Evolutionary conservation across 2,329 filamentous ascomycete species (phyloP).

Genomic region (Pleoardoris graminearum): DNA sequence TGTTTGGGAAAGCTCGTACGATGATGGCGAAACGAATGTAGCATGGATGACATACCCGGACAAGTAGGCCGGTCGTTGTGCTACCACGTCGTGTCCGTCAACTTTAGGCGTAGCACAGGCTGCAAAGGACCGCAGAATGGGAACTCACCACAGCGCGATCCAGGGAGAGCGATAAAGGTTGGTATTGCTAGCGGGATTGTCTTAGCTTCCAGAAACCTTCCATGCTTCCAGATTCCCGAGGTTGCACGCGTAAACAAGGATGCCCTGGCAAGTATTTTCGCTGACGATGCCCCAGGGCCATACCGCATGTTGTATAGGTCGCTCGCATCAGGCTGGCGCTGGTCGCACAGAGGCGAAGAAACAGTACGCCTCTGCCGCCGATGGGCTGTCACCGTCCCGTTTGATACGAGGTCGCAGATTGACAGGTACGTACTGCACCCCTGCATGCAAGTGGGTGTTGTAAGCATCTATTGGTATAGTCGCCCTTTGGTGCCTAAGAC

Average conservation of each 20-base stretch:
- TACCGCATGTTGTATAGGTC: slow-evolving; percentile 3
- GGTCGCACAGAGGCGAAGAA: slow-evolving; percentile 19
- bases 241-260: slow-evolving; percentile 1
- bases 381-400: slow-evolving; percentile 4
- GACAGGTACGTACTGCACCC: not conserved
- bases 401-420: no score
- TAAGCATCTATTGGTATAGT: not conserved
- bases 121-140: not conserved
- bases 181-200: not conserved
- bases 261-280: slow-evolving; percentile 1
- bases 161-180: not conserved
- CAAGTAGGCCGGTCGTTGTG: not conserved
- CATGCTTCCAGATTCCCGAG: slow-evolving; percentile 4
- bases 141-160: no score
- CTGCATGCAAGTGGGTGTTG: not conserved
- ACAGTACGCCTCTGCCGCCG: not conserved
- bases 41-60: not conserved
- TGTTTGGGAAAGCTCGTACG: not conserved
- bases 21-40: slow-evolving; percentile 1
- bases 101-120: not conserved
- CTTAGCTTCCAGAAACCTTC: slow-evolving; percentile 9
- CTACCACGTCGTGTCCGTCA: not conserved
- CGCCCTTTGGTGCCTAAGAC: not conserved
- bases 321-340: slow-evolving; percentile 13
- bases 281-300: not conserved